phyloP scores from a whole-genome alignment of 1,284 basidiomycete genomes.

The Moesziomyces antarcticus region DNA sequence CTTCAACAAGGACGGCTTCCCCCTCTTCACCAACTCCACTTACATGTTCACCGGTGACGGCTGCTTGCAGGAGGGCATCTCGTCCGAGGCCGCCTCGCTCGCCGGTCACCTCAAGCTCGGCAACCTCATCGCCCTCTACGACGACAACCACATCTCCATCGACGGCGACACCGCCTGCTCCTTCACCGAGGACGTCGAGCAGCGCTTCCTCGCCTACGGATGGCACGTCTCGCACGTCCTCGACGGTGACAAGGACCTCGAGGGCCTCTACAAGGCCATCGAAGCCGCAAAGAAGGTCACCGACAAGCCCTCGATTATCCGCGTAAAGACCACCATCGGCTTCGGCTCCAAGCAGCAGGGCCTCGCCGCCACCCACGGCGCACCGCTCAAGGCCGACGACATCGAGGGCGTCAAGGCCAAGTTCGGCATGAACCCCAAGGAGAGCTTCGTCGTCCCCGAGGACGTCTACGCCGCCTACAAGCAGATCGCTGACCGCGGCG shows the following conservation, averaged over 20 bases:
- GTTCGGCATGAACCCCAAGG: slow-evolving; percentile 83
- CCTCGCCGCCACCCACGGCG: slow-evolving; percentile 90
- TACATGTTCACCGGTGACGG: slow-evolving; percentile 92
- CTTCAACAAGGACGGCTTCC: slow-evolving; percentile 88
- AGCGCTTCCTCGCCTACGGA: slow-evolving; percentile 88
- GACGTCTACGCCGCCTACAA: slow-evolving; percentile 79
- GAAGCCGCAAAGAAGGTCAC: slow-evolving; percentile 79
- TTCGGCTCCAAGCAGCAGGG: slow-evolving; percentile 92
- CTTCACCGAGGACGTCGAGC: slow-evolving; percentile 92
- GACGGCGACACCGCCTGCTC: slow-evolving; percentile 91
- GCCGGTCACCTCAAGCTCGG: slow-evolving; percentile 91
- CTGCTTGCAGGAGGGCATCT: slow-evolving; percentile 94
- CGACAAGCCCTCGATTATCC: slow-evolving; percentile 86
- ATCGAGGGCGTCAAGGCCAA: slow-evolving; percentile 84
- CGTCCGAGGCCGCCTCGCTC: slow-evolving; percentile 87
- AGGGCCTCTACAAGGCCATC: slow-evolving; percentile 82
- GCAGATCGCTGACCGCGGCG: slow-evolving; percentile 78
- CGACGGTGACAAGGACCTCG: slow-evolving; percentile 86
- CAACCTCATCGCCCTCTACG: slow-evolving; percentile 77
- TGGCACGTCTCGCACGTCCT: slow-evolving; percentile 91
- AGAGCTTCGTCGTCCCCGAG: slow-evolving; percentile 82
- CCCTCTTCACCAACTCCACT: slow-evolving; percentile 88
- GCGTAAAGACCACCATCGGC: slow-evolving; percentile 88
- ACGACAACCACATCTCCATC: slow-evolving; percentile 85
- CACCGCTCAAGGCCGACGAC: slow-evolving; percentile 92